These are phyloP conservation scores for Candida ovalis DNA, from an alignment of 805 yeast species.

Conservation along the genomic window DNA sequence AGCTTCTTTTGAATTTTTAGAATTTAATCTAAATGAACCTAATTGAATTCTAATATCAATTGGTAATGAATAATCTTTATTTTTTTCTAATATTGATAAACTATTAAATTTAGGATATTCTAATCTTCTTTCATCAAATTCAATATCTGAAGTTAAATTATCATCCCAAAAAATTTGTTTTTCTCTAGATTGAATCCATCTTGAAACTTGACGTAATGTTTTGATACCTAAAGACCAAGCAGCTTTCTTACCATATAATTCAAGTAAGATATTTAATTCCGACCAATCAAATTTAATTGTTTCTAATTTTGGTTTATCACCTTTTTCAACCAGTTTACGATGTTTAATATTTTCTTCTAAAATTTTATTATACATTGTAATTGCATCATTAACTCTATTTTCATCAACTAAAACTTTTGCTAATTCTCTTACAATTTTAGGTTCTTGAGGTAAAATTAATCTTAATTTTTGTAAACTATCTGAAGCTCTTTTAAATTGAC, in stretches of 20 bases:
- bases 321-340: slow-evolving; percentile 28
- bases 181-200: slow-evolving; percentile 78
- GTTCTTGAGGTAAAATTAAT: slow-evolving; percentile 53
- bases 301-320: slow-evolving; percentile 21
- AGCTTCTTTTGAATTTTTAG: slow-evolving; percentile 67
- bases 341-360: slow-evolving; percentile 54
- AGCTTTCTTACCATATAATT: slow-evolving; percentile 67
- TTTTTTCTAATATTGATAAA: slow-evolving; percentile 36
- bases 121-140: slow-evolving; percentile 71
- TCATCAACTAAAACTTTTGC: slow-evolving; percentile 51
- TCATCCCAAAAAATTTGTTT: slow-evolving; percentile 67
- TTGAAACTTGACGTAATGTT: slow-evolving; percentile 62
- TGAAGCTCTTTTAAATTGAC: slow-evolving; percentile 66
- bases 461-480: slow-evolving; percentile 66
- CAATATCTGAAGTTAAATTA: slow-evolving; percentile 58
- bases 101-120: slow-evolving; percentile 42
- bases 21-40: slow-evolving; percentile 67
- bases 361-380: slow-evolving; percentile 61
- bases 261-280: slow-evolving; percentile 78
- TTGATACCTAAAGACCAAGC: slow-evolving; percentile 62
- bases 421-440: slow-evolving; percentile 56
- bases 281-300: slow-evolving; percentile 77
- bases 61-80: slow-evolving; percentile 55
- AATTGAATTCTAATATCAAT: slow-evolving; percentile 83
- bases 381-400: slow-evolving; percentile 67